These are phyloP conservation scores for Angomonas deanei DNA, from an alignment of 208 protist genomes.

Conservation along the genomic window DNA sequence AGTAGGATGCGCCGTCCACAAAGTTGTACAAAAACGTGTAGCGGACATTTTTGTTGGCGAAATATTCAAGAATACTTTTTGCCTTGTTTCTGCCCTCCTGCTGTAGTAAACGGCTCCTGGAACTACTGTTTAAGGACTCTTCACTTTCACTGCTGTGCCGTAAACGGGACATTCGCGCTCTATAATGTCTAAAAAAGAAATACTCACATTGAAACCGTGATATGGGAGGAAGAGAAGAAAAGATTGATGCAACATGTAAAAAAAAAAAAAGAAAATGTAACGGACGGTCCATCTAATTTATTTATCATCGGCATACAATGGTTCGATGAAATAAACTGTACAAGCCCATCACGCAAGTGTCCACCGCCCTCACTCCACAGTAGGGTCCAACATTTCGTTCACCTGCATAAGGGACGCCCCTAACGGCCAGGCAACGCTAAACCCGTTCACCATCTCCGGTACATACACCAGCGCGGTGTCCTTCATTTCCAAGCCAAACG, in stretches of 20 bases:
- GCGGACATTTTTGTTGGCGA: background rate
- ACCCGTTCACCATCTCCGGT: slow-evolving; percentile 47
- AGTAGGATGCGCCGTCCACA: slow-evolving; percentile 34
- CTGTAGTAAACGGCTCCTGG: background rate
- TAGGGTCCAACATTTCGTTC: slow-evolving; percentile 9
- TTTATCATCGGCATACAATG: background rate
- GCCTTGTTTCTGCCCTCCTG: background rate
- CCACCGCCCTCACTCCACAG: too few relatives aligned
- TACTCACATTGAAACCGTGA: too few relatives aligned
- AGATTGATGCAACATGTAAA: background rate
- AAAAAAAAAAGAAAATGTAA: slow-evolving; percentile 6
- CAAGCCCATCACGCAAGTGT: too few relatives aligned
- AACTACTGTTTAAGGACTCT: background rate
- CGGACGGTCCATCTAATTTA: background rate
- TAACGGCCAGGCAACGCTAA: slow-evolving; percentile 73
- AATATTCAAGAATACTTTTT: background rate
- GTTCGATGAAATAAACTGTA: too few relatives aligned
- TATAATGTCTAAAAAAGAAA: too few relatives aligned
- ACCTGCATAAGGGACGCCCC: slow-evolving; percentile 46
- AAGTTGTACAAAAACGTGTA: background rate
- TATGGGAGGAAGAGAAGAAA: background rate
- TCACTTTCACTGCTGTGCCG: background rate
- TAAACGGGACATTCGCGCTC: too few relatives aligned
- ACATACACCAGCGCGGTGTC: slow-evolving; percentile 34
- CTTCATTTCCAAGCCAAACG: slow-evolving; percentile 36